Evolutionary conservation across 2,329 filamentous ascomycete genomes (phyloP).

Genomic region (Diaporthe nobilis): DNA sequence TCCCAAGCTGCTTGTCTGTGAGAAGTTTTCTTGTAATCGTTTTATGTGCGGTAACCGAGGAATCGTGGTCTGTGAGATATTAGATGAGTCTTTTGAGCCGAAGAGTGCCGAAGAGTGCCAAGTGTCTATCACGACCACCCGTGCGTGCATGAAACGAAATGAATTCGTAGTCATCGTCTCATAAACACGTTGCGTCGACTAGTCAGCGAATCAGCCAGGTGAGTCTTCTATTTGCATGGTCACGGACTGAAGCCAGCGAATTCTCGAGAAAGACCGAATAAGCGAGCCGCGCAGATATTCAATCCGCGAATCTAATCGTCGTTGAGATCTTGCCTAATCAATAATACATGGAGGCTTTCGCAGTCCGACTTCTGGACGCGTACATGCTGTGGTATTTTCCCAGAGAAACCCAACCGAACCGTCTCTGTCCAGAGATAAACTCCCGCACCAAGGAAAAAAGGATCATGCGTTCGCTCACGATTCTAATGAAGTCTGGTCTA

Average conservation of each 20-base stretch:
- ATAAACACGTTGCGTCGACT: no score
- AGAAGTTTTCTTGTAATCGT: no score
- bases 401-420: background rate
- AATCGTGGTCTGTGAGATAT: background rate
- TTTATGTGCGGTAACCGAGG: no score
- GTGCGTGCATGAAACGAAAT: background rate
- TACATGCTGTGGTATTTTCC: slow-evolving; percentile 32
- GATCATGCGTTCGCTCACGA: background rate
- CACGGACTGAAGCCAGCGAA: background rate
- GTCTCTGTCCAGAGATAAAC: slow-evolving; percentile 15
- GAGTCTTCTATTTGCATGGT: background rate
- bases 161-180: no score
- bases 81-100: background rate
- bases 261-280: background rate
- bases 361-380: slow-evolving; percentile 32
- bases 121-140: background rate
- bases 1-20: no score
- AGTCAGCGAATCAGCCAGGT: no score
- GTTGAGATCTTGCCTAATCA: slow-evolving; percentile 12
- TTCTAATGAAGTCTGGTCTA: slow-evolving; percentile 15
- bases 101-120: background rate
- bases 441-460: slow-evolving; percentile 22
- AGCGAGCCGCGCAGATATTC: background rate
- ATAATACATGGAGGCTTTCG: slow-evolving; percentile 33
- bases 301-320: slow-evolving; percentile 6